phyloP scores from a whole-genome alignment of 2,329 filamentous ascomycete genomes.

The Penicillium hordei region DNA sequence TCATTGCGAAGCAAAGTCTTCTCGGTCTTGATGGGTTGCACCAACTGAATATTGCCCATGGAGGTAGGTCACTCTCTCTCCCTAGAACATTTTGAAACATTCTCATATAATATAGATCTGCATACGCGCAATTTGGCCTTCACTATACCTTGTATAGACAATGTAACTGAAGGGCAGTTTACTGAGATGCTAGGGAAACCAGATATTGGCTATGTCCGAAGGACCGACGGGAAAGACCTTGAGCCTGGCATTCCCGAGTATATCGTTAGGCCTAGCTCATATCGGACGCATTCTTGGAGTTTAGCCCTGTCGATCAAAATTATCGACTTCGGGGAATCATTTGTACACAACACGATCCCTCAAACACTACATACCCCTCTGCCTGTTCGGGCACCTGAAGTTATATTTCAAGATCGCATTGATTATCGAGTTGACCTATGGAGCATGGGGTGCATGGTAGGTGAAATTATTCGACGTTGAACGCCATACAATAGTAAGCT shows the following conservation, averaged over 20 bases:
- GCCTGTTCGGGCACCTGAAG: conserved; percentile 38
- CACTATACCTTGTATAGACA: conserved; percentile 16
- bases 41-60: conserved; percentile 41
- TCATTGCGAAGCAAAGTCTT: conserved; percentile 43
- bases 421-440: conserved; percentile 42
- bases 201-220: conserved; percentile 26
- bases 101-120: conserved; percentile 22
- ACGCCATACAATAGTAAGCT: neutral
- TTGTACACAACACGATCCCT: conserved; percentile 25
- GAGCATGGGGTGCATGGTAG: conserved; percentile 36
- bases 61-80: conserved; percentile 28
- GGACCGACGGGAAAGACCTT: conserved; percentile 23
- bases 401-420: conserved; percentile 38
- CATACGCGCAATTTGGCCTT: conserved; percentile 33
- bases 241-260: conserved; percentile 26
- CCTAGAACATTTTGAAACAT: conserved; percentile 8
- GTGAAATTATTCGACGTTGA: neutral
- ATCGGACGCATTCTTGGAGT: conserved; percentile 13
- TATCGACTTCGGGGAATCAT: conserved; percentile 44
- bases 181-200: conserved; percentile 27
- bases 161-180: conserved; percentile 20
- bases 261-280: conserved; percentile 24
- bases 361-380: conserved; percentile 37
- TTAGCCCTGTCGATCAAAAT: conserved; percentile 28
- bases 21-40: conserved; percentile 43